Base-by-base conservation (phyloP, 208 protist genomes). In the Wallacemonas sp. region DNA sequence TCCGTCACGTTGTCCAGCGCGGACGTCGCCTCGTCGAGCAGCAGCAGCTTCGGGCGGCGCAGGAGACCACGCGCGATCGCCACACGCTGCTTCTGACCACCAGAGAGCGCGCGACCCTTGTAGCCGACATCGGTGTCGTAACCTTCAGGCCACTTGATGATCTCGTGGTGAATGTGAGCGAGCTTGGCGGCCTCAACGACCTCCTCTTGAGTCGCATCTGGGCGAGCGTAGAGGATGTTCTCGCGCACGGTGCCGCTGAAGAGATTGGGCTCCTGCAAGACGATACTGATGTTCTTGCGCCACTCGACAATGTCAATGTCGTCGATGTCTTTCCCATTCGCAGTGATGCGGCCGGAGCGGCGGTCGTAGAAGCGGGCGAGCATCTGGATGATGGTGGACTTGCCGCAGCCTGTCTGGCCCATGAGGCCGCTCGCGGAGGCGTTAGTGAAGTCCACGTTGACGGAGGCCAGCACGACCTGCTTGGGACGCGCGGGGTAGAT, bases 111-210 rank as follows among this genome's bases (percentile, higher is more conserved):
- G 14, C 75, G 58, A 41, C 91, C 91, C n/a, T 80, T 63, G 45
- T 96, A 84, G 36, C 93, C 91, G 0, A 96, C 74, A 22, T 71
- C 38, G 21, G 91, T 94, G 44, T 96, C 75, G 70, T 95, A 98
- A 14, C 54, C 39, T 21, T 75, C 51, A 1, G 59, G 61, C 30
- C 78, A 58, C 15, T 24, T 28, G 31, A 56, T 44, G 39, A 84
- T 72, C 21, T 58, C 59, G 17, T 91, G 73, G 38, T 94, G 78
- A 11, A 82, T 73, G 54, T 94, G 87, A 0, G 94, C 90, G 38
- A 44, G 64, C 49, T 83, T 42, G 12, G 74, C 74, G 1, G 83
- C 84, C 0, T 21, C 31, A 21, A 58, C 41, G 24, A 94, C 47
- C 38, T 91, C 68, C 30, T 78, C 80, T 2, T 66, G 36, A 5